Evolutionary conservation across 1,139 yeast species (phyloP), one percentile per base, ranked within the genome.

Genomic region (Hyphopichia wangnamkhiaoensis): DNA sequence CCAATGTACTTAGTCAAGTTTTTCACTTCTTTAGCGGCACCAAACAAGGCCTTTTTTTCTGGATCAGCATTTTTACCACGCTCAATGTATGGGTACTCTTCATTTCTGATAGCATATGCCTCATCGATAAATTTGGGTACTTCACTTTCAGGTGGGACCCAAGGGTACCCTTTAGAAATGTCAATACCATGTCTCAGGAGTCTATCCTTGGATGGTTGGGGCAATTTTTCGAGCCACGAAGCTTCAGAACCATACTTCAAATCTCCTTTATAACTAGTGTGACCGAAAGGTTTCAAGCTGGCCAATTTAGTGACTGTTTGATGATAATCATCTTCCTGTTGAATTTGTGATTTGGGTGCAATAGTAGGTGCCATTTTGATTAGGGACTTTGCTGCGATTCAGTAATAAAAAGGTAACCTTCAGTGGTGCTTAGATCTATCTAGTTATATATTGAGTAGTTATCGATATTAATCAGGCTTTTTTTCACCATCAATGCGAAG

Each of bases 251-350:
- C 33, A 48, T 58, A 45, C 34, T 43, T 42, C 14, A n/a, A 29
- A 3, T 24, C 16, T 17, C 31, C 38, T 4, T n/a, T 18, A 17
- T 29, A 35, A 14, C 18, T 35, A 14, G 25, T 34, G 10, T 31
- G 32, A 6, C 53, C 34, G 10, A 35, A n/a, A 19, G 38, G 38
- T 25, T 35, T 35, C 53, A 74, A 64, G 40, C 71, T 51, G 41
- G 75, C 69, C 51, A 93, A 86, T 71, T 93, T 98, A 78, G 87
- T 90, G 50, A 90, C 96, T 48, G 93, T 82, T 64, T 93, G 98
- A 63, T 94, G 97, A 61, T 79, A 94, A 43, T 82, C 70, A 64
- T 90, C 97, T n/a, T 8, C 8, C 16, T 16, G 15, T 8, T 25
- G 10, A 5, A 14, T 10, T 25, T 7, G 13, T n/a, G n/a, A n/a